Base-by-base conservation (phyloP, 306 rosid genomes). In the Quercus alba region DNA sequence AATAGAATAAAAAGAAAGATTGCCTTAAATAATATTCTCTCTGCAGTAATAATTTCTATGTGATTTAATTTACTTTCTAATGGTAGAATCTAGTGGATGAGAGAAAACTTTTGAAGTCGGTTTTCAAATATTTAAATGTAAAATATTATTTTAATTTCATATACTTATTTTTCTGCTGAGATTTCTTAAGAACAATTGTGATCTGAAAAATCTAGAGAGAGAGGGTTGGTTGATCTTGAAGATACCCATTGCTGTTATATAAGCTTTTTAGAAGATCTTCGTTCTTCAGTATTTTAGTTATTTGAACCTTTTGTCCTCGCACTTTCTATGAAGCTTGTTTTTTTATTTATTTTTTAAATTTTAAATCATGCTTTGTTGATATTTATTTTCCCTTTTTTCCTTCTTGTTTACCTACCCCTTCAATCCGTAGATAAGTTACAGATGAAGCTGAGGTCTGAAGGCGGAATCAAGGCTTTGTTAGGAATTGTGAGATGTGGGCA, bases 401-500 rank as follows among this genome's bases (percentile, higher is more conserved):
- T 74, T 26, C 51, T 7, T 76, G 33, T 72, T 84, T 23, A 35
- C 78, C 35, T 44, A 81, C 51, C 85, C 38, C 64, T 28, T 35
- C 63, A 31, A 52, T 56, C 38, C 6, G 13, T 59, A 96, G 99
- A 96, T 82, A 91, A 93, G 88, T 85, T 96, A 74, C 94, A 91
- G 88, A 84, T 74, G 76, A 91, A 86, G 76, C 87, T 96, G 79
- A 89, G 94, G 85, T 87, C 97, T 56, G 98, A 96, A 84, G 99
- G 99, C 63, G 98, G 98, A 77, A 87, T 96, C 28, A 96, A 90
- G 89, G 99, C 97, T 61, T 86, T 96, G 85, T 85, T 96, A 38
- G 99, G 98, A 84, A 93, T 96, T 41, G 99, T 93, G 70, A 88
- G 99, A 87, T 93, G 98, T 77, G 97, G 97, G 62, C 99, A 96